A percentile compares a stretch with the other conserved stretches of the same genome.
These are phyloP conservation scores for Penstemon eatonii DNA, from an alignment of 257 asterid genomes.

Conservation along the genomic window DNA sequence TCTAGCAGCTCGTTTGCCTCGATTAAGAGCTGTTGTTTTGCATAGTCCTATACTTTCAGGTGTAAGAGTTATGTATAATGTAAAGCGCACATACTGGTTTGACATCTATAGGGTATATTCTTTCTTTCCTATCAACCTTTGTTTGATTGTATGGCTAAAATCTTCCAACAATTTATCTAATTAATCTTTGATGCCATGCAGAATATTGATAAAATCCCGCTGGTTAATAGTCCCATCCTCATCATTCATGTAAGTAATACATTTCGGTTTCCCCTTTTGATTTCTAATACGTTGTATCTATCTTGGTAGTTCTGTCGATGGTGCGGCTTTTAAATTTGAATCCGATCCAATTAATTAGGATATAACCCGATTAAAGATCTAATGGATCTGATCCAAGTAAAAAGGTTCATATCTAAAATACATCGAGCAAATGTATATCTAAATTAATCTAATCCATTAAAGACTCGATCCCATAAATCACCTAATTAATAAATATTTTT, in stretches of 20 bases:
- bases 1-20: constrained; percentile 53
- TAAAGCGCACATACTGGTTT: constrained; percentile 58
- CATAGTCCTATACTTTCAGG: constrained; percentile 70
- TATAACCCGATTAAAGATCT: no score
- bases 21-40: constrained; percentile 54
- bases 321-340: no score
- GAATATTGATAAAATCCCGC: constrained; percentile 67
- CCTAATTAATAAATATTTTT: no score
- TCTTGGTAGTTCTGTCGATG: no score
- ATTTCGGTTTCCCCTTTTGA: not conserved
- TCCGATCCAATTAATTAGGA: no score
- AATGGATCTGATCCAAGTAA: no score
- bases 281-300: no score
- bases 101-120: constrained; percentile 61
- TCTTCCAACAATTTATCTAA: constrained; percentile 9
- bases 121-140: constrained; percentile 3
- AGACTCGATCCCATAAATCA: no score
- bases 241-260: constrained; percentile 72
- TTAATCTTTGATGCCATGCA: constrained; percentile 42
- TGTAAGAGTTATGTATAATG: constrained; percentile 64
- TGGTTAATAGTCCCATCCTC: constrained; percentile 59
- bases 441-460: no score
- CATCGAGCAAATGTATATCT: no score
- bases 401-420: no score
- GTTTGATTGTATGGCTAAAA: not conserved